Evolutionary conservation across 306 rosid species (phyloP).

Genomic region (Pterocarpus macrocarpus): DNA sequence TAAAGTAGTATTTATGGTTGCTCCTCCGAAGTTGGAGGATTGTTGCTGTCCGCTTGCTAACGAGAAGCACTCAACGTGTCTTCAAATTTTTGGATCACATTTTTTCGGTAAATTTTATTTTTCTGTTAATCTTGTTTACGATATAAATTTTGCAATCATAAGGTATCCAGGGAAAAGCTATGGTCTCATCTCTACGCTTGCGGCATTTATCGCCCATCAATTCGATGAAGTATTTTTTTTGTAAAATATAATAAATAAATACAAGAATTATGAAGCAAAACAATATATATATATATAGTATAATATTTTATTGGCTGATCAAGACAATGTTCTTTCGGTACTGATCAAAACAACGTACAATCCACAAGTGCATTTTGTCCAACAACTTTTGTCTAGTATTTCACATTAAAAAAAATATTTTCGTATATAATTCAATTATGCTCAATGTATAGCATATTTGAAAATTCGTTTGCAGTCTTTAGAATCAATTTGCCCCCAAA

Average conservation of each 20-base stretch:
- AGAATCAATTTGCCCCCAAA: too few relatives aligned
- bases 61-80: slow-evolving; percentile 14
- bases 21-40: slow-evolving; percentile 64
- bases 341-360: too few relatives aligned
- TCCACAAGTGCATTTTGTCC: background rate
- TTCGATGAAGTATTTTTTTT: background rate
- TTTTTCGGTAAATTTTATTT: background rate
- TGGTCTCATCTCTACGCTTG: background rate
- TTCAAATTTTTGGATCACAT: slow-evolving; percentile 17
- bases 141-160: background rate
- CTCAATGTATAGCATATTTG: too few relatives aligned
- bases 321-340: too few relatives aligned
- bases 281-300: too few relatives aligned
- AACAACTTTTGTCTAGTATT: too few relatives aligned
- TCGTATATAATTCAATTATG: too few relatives aligned
- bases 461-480: too few relatives aligned
- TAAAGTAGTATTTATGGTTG: slow-evolving; percentile 21
- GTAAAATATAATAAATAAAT: too few relatives aligned
- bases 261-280: background rate
- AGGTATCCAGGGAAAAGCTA: background rate
- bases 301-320: too few relatives aligned
- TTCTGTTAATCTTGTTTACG: background rate
- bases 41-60: slow-evolving; percentile 47
- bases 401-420: too few relatives aligned
- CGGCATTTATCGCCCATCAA: background rate